Evolutionary conservation across 768 basidiomycete genomes (phyloP).

Genomic region (Russula compacta): DNA sequence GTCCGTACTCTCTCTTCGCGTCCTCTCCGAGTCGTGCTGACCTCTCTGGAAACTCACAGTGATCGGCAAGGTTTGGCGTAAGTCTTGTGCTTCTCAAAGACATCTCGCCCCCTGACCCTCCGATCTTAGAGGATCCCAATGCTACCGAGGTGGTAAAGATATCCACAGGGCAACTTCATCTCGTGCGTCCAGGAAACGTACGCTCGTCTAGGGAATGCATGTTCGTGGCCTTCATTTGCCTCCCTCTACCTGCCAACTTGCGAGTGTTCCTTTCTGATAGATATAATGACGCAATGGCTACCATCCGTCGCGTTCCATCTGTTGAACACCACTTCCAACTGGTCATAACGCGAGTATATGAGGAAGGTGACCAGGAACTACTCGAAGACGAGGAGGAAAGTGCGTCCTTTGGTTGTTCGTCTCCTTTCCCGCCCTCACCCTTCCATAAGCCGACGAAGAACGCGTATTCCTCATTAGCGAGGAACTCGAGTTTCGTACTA

Average conservation of each 20-base stretch:
- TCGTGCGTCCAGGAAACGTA: constrained; percentile 85
- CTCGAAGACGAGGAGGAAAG: constrained; percentile 92
- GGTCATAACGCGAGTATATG: constrained; percentile 92
- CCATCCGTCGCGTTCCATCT: constrained; percentile 75
- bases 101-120: constrained; percentile 16
- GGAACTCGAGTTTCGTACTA: constrained; percentile 77
- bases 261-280: constrained; percentile 32
- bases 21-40: constrained; percentile 21
- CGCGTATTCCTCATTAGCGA: constrained; percentile 86
- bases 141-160: constrained; percentile 94
- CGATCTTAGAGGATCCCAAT: constrained; percentile 75
- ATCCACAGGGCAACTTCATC: constrained; percentile 81
- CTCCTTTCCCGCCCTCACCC: constrained; percentile 4
- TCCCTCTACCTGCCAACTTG: background rate
- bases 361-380: constrained; percentile 93
- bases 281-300: constrained; percentile 92
- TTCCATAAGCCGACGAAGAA: constrained; percentile 77
- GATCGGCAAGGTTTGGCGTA: constrained; percentile 91
- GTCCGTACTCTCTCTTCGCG: constrained; percentile 37
- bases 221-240: constrained; percentile 39
- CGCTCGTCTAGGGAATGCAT: constrained; percentile 96
- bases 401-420: constrained; percentile 27
- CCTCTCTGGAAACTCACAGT: constrained; percentile 31
- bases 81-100: constrained; percentile 30
- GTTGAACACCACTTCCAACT: constrained; percentile 80